phyloP scores from a whole-genome alignment of 164 flowering plant genomes.

The Vitis rupestris region DNA sequence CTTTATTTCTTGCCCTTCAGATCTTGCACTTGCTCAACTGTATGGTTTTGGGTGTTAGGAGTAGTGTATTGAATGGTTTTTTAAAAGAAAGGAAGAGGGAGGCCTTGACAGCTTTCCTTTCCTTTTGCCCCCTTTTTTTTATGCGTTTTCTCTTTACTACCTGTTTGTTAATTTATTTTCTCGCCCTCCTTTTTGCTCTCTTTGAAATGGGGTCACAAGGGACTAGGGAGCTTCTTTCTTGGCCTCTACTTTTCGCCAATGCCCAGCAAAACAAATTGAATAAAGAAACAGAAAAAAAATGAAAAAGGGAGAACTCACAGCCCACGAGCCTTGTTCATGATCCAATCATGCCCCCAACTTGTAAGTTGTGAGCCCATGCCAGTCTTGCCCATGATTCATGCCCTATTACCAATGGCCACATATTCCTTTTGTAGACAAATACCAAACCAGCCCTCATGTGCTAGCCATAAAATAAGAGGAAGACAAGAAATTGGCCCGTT shows the following conservation, averaged over 20 bases:
- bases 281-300: background rate
- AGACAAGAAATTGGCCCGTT: background rate
- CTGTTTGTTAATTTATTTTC: conserved; percentile 14
- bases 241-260: conserved; percentile 12
- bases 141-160: conserved; percentile 15
- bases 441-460: no score
- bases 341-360: conserved; percentile 36
- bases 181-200: conserved; percentile 21
- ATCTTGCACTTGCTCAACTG: conserved; percentile 1
- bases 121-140: conserved; percentile 19
- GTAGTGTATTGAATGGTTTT: conserved; percentile 9
- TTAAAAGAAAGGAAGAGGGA: conserved; percentile 28
- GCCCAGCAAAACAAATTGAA: conserved; percentile 15
- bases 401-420: conserved; percentile 1
- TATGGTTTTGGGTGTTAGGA: conserved; percentile 6
- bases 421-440: no score
- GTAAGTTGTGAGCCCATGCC: conserved; percentile 20
- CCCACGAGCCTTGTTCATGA: conserved; percentile 57
- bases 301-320: conserved; percentile 23
- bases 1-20: background rate
- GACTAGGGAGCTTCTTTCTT: conserved; percentile 16
- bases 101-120: conserved; percentile 38
- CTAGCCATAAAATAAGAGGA: no score
- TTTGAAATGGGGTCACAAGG: conserved; percentile 29
- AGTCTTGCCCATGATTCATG: conserved; percentile 6